phyloP scores from a whole-genome alignment of 331 rosid species.

The Quercus tomentella region DNA sequence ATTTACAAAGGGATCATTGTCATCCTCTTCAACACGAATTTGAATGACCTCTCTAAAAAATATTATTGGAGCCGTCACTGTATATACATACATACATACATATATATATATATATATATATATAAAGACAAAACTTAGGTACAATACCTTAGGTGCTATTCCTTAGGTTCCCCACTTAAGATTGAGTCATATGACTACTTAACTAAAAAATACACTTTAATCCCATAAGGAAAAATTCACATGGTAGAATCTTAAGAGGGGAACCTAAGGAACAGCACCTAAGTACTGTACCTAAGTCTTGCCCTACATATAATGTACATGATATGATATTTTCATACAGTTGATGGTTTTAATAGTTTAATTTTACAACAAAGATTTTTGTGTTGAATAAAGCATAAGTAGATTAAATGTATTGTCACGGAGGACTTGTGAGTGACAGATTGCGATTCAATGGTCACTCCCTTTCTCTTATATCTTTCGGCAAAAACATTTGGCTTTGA shows the following conservation, averaged over 20 bases:
- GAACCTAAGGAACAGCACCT: accelerated
- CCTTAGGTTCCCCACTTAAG: accelerated
- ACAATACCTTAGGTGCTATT: too few species aligned
- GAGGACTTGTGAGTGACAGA: background rate
- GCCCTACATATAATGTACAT: too few species aligned
- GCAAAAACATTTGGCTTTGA: background rate
- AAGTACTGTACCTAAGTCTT: too few species aligned
- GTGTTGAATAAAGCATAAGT: background rate
- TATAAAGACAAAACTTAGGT: too few species aligned
- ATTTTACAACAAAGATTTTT: background rate
- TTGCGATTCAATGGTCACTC: background rate
- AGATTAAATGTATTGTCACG: background rate
- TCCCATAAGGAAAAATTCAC: too few species aligned
- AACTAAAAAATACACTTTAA: too few species aligned
- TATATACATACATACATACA: accelerated
- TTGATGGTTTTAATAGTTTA: too few species aligned
- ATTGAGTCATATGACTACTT: accelerated
- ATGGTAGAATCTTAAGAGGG: accelerated
- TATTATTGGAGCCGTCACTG: accelerated
- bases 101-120: accelerated
- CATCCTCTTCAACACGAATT: too few species aligned
- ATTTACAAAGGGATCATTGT: too few species aligned
- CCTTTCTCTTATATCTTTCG: background rate
- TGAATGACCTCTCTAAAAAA: too few species aligned
- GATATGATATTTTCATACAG: too few species aligned